Evolutionary conservation across 148 eudicot genomes (phyloP), one percentile per base, ranked within the genome.

Genomic region (Gaultheria prostrata): DNA sequence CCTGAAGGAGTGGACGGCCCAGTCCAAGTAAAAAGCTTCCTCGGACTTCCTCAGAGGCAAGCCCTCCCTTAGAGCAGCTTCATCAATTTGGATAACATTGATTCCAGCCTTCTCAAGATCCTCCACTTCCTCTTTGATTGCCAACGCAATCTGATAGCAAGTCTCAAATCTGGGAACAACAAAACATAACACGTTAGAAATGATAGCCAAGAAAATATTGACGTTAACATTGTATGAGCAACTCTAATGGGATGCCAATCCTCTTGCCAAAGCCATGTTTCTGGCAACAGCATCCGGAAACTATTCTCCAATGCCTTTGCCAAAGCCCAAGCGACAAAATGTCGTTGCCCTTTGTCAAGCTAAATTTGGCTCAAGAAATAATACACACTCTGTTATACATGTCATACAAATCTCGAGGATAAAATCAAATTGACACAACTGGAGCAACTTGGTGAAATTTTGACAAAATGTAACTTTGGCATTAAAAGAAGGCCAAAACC

Each of bases 1-100:
- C 83, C 98, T 91, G 95, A 95, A 95, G 67, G 98, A 95, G 91
- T 95, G 98, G 50, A 95, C 98, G 43, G 98, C 98, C 98, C 98
- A 94, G 78, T 94, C 90, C 95, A 95, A 89, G 91, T 95, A 95
- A 91, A 94, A 94, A 7, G 91, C 94, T 77, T 93, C 92, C 92
- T 95, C 98, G 1, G 98, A 88, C 86, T 95, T 95, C 91, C 98
- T 93, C 53, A 95, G 96, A 26, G 98, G 98, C 85, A 95, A 84
- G 45, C 98, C 98, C 83, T 95, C 98, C 88, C 98, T 95, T 79
- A 95, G 78, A 85, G 98, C 98, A 84, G 98, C 98, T 88, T 95
- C 98, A n/a, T 95, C 98, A 24, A 95, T 95, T 80, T 95, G 98
- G 85, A 95, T 95, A 15, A 95, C 98, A 78, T 87, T 94, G 76